Evolutionary conservation across 2,329 filamentous ascomycete genomes (phyloP).

Genomic region (Clarireedia homoeocarpa): DNA sequence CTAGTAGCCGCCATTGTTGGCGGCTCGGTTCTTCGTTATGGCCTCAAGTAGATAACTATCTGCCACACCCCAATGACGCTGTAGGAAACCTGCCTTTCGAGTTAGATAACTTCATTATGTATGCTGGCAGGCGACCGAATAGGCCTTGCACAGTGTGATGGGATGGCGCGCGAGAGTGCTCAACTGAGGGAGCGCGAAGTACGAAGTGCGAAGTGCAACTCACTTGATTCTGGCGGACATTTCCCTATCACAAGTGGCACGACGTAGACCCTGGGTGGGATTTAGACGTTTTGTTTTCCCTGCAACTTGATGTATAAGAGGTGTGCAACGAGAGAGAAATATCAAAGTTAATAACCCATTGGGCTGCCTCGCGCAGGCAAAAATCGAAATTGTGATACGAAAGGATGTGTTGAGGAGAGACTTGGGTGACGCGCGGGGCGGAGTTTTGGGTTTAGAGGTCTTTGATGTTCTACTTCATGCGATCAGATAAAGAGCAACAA

Average conservation of each 20-base stretch:
- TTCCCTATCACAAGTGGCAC: conserved; percentile 16
- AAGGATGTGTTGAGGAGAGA: neutral
- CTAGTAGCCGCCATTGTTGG: conserved; percentile 26
- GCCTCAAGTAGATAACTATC: conserved; percentile 23
- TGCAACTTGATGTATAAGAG: neutral
- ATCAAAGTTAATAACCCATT: no score
- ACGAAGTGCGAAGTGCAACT: conserved; percentile 11
- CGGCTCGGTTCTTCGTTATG: conserved; percentile 8
- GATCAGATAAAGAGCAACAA: conserved; percentile 8
- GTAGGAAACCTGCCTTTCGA: conserved; percentile 21
- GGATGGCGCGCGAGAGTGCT: neutral
- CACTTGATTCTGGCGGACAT: conserved; percentile 27
- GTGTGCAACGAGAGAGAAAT: neutral
- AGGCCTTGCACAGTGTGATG: no score
- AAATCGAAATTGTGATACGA: neutral
- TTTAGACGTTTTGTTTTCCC: neutral
- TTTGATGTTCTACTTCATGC: neutral
- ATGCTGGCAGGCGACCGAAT: no score
- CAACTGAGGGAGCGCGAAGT: neutral
- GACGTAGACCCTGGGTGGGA: conserved; percentile 13
- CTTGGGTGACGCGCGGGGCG: neutral
- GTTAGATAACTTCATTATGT: neutral
- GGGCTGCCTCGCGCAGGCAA: no score
- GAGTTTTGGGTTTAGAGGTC: neutral
- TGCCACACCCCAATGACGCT: conserved; percentile 25